A percentile compares a stretch with the other conserved stretches of the same genome.
Evolutionary conservation across 2,329 filamentous ascomycete genomes (phyloP).

Genomic region (Exophiala lecanii-corni): DNA sequence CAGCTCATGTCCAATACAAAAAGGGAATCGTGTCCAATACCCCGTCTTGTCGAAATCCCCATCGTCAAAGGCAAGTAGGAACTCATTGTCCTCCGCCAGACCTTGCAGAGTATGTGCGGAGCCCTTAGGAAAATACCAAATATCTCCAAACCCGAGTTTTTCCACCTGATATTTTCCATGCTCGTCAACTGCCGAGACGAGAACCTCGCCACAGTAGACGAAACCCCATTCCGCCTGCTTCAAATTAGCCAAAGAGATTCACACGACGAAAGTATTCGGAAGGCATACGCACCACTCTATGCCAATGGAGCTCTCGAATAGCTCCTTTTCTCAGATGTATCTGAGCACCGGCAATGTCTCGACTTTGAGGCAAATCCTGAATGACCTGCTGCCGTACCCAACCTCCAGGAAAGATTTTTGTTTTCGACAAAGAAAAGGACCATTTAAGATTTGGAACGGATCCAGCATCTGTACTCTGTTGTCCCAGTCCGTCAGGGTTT

Average conservation of each 20-base stretch:
- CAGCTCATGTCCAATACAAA: neutral
- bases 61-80: conserved; percentile 62
- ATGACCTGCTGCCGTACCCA: conserved; percentile 65
- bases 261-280: neutral
- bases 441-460: conserved; percentile 64
- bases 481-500: conserved; percentile 61
- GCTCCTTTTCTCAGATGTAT: conserved; percentile 64
- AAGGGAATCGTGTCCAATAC: conserved; percentile 37
- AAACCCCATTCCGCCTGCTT: conserved; percentile 62
- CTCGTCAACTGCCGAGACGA: conserved; percentile 60
- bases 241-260: neutral
- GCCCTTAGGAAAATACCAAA: conserved; percentile 67
- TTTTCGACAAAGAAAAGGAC: conserved; percentile 66
- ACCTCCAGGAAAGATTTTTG: conserved; percentile 57
- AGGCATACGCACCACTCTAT: conserved; percentile 51
- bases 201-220: conserved; percentile 54
- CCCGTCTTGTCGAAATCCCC: conserved; percentile 61
- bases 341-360: conserved; percentile 64
- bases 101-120: conserved; percentile 58
- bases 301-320: conserved; percentile 64
- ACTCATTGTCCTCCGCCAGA: conserved; percentile 63
- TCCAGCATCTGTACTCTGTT: conserved; percentile 59
- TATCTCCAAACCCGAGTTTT: conserved; percentile 56
- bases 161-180: conserved; percentile 53
- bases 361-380: conserved; percentile 60